Conservation (phyloP, 129 eudicot genomes). For the Escallonia rubra region DNA sequence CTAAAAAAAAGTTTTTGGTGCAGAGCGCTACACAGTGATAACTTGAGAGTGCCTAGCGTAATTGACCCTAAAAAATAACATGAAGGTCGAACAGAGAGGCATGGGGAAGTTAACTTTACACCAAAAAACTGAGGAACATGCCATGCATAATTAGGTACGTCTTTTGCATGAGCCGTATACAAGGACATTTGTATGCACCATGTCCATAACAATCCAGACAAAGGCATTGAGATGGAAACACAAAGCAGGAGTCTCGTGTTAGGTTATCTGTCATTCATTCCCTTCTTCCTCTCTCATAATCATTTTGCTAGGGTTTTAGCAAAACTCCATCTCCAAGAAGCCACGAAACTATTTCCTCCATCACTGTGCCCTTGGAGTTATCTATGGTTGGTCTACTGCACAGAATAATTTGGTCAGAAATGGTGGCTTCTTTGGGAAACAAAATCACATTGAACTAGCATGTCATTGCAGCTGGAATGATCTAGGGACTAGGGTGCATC, state of each 20-base stretch:
- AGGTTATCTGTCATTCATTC: slow-evolving; percentile 11
- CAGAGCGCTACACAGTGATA: no score
- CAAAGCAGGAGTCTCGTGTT: neutral
- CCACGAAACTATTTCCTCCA: neutral
- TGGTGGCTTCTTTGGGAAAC: slow-evolving; percentile 14
- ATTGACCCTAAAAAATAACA: no score
- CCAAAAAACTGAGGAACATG: no score
- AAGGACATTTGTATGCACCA: neutral
- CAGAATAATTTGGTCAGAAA: slow-evolving; percentile 3
- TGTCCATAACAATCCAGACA: slow-evolving; percentile 13
- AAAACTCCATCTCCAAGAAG: slow-evolving; percentile 23
- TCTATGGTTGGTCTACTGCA: slow-evolving; percentile 5
- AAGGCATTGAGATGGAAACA: slow-evolving; percentile 4
- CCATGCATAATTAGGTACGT: no score
- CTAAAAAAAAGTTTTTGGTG: no score
- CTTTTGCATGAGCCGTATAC: no score
- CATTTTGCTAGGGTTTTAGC: slow-evolving; percentile 11
- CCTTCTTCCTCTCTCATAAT: slow-evolving; percentile 1
- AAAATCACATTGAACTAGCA: slow-evolving; percentile 10
- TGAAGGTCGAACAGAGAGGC: no score
- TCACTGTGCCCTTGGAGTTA: slow-evolving; percentile 2
- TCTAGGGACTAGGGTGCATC: neutral
- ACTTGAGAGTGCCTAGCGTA: no score
- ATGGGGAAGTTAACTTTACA: no score
- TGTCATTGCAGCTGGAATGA: neutral